Conservation (phyloP, 2,329 filamentous ascomycete genomes). For the Alternaria brassicae region DNA sequence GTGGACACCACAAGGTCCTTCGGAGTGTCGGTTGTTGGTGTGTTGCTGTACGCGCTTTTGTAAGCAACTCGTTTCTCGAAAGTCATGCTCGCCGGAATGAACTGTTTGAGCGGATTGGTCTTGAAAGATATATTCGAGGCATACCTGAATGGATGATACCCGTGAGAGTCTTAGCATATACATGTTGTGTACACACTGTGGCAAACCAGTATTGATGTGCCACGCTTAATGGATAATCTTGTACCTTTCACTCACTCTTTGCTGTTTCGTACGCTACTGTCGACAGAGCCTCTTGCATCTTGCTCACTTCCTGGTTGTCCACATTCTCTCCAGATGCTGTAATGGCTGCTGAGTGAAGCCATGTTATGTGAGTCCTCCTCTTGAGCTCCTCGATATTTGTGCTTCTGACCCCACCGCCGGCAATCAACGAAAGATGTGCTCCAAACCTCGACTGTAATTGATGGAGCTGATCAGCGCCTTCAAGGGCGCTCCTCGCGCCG, state of each 20-base stretch:
- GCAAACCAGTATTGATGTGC: conserved; percentile 11
- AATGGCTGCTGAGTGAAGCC: conserved; percentile 57
- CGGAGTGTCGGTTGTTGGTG: conserved; percentile 35
- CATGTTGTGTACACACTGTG: conserved; percentile 8
- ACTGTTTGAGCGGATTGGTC: not conserved
- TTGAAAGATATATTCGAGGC: conserved; percentile 1
- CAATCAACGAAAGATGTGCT: conserved; percentile 54
- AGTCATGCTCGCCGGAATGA: not conserved
- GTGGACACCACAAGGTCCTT: conserved; percentile 29
- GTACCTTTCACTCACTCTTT: not conserved
- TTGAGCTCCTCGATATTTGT: conserved; percentile 51
- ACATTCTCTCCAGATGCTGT: conserved; percentile 41
- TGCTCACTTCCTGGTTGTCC: conserved; percentile 38
- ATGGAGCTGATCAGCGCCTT: conserved; percentile 47
- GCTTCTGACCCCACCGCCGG: conserved; percentile 60
- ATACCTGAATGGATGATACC: conserved; percentile 31
- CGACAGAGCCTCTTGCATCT: conserved; percentile 14
- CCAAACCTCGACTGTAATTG: conserved; percentile 38
- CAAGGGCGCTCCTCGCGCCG: conserved; percentile 43
- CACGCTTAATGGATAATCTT: conserved; percentile 26
- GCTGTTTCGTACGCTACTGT: not conserved
- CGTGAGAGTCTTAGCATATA: conserved; percentile 8
- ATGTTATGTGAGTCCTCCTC: conserved; percentile 37
- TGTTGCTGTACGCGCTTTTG: conserved; percentile 34
- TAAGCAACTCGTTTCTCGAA: conserved; percentile 6